Percentiles rank a stretch among this genome's conserved stretches.
Conservation (phyloP, 2,329 filamentous ascomycete species). For the Xylariaceae sp. region DNA sequence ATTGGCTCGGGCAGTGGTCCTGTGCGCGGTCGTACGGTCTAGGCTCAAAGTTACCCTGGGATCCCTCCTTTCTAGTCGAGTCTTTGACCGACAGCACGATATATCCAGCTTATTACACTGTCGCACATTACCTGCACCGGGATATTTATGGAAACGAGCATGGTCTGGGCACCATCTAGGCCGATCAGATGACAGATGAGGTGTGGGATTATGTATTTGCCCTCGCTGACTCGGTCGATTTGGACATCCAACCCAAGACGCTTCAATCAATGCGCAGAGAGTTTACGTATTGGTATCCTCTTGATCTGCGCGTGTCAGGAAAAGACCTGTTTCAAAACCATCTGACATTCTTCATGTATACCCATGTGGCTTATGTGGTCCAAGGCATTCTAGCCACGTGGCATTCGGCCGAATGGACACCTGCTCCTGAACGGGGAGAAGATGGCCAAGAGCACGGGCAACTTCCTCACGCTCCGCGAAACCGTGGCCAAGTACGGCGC, state of each 20-base stretch:
- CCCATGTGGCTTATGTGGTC: constrained; percentile 89
- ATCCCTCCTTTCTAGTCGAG: constrained; percentile 1
- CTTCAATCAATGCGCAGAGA: constrained; percentile 41
- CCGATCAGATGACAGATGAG: constrained; percentile 5
- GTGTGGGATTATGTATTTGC: constrained; percentile 4
- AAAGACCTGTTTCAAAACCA: constrained; percentile 96
- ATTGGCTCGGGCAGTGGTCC: constrained; percentile 11
- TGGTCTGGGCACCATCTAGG: neutral
- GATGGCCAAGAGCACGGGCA: constrained; percentile 97
- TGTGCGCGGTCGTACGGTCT: constrained; percentile 6
- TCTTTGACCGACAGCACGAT: constrained; percentile 15
- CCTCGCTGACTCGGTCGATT: neutral
- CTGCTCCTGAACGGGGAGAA: constrained; percentile 95
- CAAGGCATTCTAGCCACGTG: constrained; percentile 84
- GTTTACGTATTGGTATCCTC: constrained; percentile 23
- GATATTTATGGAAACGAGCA: constrained; percentile 6
- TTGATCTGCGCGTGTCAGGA: constrained; percentile 66
- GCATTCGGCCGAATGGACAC: constrained; percentile 90
- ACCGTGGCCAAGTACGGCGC: constrained; percentile 89
- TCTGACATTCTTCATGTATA: constrained; percentile 93
- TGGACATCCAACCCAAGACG: neutral
- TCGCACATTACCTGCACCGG: constrained; percentile 10
- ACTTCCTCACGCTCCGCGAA: constrained; percentile 91
- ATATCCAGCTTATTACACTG: constrained; percentile 13
- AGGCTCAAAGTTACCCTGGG: constrained; percentile 9